Evolutionary conservation across 305 asterid species (phyloP).

Genomic region (Fraxinus albicans): DNA sequence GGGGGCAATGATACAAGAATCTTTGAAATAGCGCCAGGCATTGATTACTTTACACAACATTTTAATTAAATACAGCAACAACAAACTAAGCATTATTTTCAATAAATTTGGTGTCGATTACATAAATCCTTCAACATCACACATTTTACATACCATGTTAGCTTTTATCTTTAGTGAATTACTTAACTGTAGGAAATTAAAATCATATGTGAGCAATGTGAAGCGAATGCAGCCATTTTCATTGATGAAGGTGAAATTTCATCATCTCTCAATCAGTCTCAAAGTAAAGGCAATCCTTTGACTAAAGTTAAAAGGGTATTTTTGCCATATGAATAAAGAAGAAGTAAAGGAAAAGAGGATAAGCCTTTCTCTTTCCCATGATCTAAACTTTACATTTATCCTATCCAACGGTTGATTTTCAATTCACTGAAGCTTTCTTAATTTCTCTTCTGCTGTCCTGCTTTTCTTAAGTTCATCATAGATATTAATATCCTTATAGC

Average conservation of each 20-base stretch:
- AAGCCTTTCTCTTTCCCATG: slow-evolving; percentile 27
- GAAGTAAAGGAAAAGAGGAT: slow-evolving; percentile 46
- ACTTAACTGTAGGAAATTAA: slow-evolving; percentile 7
- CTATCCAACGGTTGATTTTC: slow-evolving; percentile 65
- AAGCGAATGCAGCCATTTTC: slow-evolving; percentile 43
- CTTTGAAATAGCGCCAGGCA: slow-evolving; percentile 30
- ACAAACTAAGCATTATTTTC: not conserved
- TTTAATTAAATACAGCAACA: not conserved
- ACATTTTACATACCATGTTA: not conserved
- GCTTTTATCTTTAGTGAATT: not conserved
- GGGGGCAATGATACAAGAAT: slow-evolving; percentile 37
- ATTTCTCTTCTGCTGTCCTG: slow-evolving; percentile 11
- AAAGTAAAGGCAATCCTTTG: slow-evolving; percentile 33
- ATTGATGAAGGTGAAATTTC: slow-evolving; percentile 49
- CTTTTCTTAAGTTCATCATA: slow-evolving; percentile 23
- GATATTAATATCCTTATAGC: slow-evolving; percentile 15
- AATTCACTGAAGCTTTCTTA: slow-evolving; percentile 30
- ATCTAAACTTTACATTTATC: slow-evolving; percentile 46
- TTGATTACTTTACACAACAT: slow-evolving; percentile 23
- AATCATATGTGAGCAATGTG: slow-evolving; percentile 28
- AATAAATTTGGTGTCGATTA: not conserved
- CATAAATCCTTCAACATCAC: not conserved
- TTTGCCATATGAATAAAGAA: slow-evolving; percentile 39
- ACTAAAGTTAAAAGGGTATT: slow-evolving; percentile 41
- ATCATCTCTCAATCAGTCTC: slow-evolving; percentile 52